Conservation (phyloP, 306 rosid genomes). For the Cucumis cinereus region DNA sequence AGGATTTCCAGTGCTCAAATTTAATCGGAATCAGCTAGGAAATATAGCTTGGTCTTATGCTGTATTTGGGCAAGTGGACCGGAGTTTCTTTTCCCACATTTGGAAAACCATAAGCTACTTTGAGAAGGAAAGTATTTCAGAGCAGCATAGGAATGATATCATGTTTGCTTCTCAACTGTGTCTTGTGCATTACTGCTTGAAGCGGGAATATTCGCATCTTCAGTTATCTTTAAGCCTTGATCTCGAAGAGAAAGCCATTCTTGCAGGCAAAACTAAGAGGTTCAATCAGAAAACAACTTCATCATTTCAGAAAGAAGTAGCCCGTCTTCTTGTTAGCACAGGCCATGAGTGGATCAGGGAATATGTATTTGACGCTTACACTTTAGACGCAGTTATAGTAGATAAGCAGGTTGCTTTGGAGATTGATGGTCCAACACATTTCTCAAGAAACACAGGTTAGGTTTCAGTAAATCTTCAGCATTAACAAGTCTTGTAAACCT, state of each 20-base stretch:
- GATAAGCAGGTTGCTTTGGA: conserved; percentile 81
- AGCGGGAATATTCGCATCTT: conserved; percentile 70
- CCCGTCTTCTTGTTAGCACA: conserved; percentile 62
- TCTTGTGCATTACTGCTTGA: conserved; percentile 81
- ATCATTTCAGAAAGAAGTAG: conserved; percentile 78
- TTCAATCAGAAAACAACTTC: conserved; percentile 69
- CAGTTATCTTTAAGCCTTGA: conserved; percentile 37
- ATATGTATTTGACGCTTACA: conserved; percentile 56
- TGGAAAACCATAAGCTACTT: conserved; percentile 56
- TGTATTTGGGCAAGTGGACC: conserved; percentile 59
- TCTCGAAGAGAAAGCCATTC: conserved; percentile 52
- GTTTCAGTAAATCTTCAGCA: not conserved
- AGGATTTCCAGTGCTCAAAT: conserved; percentile 35
- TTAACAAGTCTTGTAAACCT: not conserved
- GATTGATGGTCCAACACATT: conserved; percentile 97
- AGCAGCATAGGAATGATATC: conserved; percentile 65
- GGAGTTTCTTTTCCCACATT: conserved; percentile 47
- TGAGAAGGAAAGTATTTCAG: conserved; percentile 69
- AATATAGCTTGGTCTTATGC: conserved; percentile 87
- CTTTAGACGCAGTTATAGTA: conserved; percentile 65
- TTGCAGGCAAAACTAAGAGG: conserved; percentile 59
- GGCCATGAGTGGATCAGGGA: conserved; percentile 82
- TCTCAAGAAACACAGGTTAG: conserved; percentile 86
- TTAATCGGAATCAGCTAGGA: conserved; percentile 67
- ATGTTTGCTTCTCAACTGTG: conserved; percentile 86